These are phyloP conservation scores for Pyrus hybrid DNA, from an alignment of 331 rosid species.

Conservation along the genomic window DNA sequence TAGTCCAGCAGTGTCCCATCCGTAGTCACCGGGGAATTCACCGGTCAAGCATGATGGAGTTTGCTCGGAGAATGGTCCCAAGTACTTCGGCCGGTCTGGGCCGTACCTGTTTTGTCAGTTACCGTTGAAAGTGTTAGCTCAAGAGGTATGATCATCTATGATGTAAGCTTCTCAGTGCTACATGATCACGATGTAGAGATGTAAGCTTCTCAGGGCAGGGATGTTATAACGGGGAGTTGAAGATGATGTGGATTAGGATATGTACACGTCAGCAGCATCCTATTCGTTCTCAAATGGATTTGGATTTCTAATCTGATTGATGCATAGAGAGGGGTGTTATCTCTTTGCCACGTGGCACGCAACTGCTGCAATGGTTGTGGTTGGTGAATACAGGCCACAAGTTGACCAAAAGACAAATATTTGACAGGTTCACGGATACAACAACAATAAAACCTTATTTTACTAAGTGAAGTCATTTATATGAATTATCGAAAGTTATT, in stretches of 20 bases:
- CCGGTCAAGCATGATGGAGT: conserved; percentile 88
- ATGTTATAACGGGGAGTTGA: conserved; percentile 19
- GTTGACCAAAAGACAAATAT: neutral
- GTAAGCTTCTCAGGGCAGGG: too few relatives aligned
- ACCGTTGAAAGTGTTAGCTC: neutral
- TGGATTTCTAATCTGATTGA: conserved; percentile 53
- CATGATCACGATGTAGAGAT: neutral
- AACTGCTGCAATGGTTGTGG: conserved; percentile 7
- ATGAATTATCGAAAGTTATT: too few relatives aligned
- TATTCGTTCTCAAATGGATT: conserved; percentile 47
- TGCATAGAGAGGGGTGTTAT: neutral
- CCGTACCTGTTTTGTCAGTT: conserved; percentile 57
- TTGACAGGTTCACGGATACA: neutral
- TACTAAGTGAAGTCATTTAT: rapidly evolving
- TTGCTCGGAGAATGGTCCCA: conserved; percentile 95
- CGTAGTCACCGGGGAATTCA: conserved; percentile 89
- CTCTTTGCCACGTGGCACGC: conserved; percentile 45
- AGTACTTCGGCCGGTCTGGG: conserved; percentile 85
- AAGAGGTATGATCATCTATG: neutral
- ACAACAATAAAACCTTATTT: too few relatives aligned
- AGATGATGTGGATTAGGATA: conserved; percentile 78
- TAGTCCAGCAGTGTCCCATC: conserved; percentile 94
- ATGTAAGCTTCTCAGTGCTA: neutral
- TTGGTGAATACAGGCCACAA: conserved; percentile 35
- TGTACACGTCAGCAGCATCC: conserved; percentile 57